A percentile compares a stretch with the other conserved stretches of the same genome.
Conservation (phyloP, 768 basidiomycete species). For the Boletus sp. region DNA sequence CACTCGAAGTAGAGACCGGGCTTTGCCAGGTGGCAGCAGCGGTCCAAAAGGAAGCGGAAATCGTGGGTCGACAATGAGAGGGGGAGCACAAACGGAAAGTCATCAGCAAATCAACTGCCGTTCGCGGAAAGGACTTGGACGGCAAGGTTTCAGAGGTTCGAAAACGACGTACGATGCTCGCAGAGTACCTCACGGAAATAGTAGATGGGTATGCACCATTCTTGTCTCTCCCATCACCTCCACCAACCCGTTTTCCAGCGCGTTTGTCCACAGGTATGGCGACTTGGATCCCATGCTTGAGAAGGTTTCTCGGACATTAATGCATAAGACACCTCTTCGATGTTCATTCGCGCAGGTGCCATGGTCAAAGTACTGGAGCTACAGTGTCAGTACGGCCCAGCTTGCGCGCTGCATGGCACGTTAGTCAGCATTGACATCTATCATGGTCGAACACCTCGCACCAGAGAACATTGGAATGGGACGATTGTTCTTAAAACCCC, state of each 20-base stretch:
- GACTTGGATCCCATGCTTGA: slow-evolving; percentile 92
- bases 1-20: slow-evolving; percentile 83
- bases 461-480: neutral
- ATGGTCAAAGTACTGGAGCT: too few relatives aligned
- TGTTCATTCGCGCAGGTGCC: too few relatives aligned
- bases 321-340: too few relatives aligned
- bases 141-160: slow-evolving; percentile 74
- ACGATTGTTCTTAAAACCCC: neutral
- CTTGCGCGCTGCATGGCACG: too few relatives aligned
- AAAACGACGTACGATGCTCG: slow-evolving; percentile 67
- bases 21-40: slow-evolving; percentile 83
- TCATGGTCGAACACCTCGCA: neutral
- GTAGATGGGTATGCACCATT: slow-evolving; percentile 77
- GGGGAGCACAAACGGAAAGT: slow-evolving; percentile 83
- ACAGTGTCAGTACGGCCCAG: too few relatives aligned
- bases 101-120: slow-evolving; percentile 48
- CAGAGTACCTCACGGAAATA: slow-evolving; percentile 84
- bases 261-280: slow-evolving; percentile 95
- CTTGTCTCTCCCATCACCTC: neutral
- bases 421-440: neutral
- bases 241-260: slow-evolving; percentile 43
- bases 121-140: slow-evolving; percentile 69
- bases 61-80: slow-evolving; percentile 79
- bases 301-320: too few relatives aligned
- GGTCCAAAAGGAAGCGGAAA: slow-evolving; percentile 85